Percentiles rank a stretch among this genome's conserved stretches.
Evolutionary conservation across 192 early-diverging fungal species (phyloP).

Genomic region (Dimargaris cristalligena): DNA sequence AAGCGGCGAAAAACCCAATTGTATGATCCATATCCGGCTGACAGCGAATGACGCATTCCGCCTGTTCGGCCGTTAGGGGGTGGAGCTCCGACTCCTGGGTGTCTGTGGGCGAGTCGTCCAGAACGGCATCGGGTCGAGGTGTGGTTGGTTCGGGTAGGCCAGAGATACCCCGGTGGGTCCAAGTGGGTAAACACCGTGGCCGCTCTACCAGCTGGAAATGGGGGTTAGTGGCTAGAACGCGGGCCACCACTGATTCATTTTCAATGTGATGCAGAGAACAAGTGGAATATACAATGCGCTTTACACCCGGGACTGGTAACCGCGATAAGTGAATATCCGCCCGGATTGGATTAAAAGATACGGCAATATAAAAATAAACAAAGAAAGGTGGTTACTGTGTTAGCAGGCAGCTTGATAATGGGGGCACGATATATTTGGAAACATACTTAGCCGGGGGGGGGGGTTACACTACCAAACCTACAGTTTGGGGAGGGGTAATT

Average conservation of each 20-base stretch:
- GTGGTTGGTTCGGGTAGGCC: too few relatives aligned
- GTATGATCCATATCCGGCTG: conserved; percentile 62
- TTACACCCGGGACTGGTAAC: conserved; percentile 71
- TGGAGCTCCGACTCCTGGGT: conserved; percentile 12
- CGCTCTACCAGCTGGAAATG: conserved; percentile 39
- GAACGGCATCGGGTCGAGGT: too few relatives aligned
- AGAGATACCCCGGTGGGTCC: conserved; percentile 60
- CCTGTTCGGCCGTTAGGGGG: conserved; percentile 29
- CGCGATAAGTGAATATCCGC: too few relatives aligned
- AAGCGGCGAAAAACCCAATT: conserved; percentile 96
- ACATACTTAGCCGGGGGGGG: too few relatives aligned
- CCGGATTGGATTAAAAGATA: too few relatives aligned
- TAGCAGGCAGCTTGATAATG: too few relatives aligned
- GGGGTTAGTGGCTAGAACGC: conserved; percentile 33
- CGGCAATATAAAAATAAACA: too few relatives aligned
- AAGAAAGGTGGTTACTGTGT: too few relatives aligned
- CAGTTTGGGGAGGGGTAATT: too few relatives aligned
- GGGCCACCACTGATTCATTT: conserved; percentile 86
- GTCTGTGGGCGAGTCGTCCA: conserved; percentile 9
- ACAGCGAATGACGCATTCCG: conserved; percentile 52
- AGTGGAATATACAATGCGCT: conserved; percentile 84
- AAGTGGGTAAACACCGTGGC: conserved; percentile 49
- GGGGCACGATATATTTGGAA: too few relatives aligned
- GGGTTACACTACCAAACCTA: too few relatives aligned
- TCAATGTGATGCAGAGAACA: conserved; percentile 86